A percentile compares a stretch with the other conserved stretches of the same genome.
phyloP scores from a whole-genome alignment of 2,329 filamentous ascomycete genomes.

The Apiospora hydei region DNA sequence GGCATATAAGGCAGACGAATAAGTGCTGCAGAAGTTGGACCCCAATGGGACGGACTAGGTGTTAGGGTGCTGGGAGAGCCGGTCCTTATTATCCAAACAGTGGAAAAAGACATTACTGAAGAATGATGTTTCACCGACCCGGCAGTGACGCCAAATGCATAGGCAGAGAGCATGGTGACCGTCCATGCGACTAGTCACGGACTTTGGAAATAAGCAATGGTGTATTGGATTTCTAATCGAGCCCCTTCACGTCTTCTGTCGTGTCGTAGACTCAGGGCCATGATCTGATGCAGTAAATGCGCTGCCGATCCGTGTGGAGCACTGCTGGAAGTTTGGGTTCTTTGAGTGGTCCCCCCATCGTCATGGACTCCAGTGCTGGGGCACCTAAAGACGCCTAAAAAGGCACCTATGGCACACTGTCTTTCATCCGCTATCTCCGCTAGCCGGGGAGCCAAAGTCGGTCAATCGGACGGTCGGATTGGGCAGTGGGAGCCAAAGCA shows the following conservation, averaged over 20 bases:
- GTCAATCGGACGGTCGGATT: neutral
- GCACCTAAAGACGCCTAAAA: neutral
- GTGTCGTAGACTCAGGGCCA: neutral
- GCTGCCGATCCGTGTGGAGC: conserved; percentile 2
- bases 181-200: neutral
- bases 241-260: neutral
- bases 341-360: neutral
- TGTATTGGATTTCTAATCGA: conserved; percentile 20
- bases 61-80: neutral
- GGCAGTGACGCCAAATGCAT: neutral
- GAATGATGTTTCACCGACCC: neutral
- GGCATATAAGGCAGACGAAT: neutral
- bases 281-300: neutral
- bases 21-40: neutral
- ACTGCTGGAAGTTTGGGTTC: neutral
- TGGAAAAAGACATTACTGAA: neutral
- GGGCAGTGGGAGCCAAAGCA: neutral
- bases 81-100: neutral
- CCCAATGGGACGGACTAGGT: too few relatives aligned
- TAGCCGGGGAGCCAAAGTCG: neutral
- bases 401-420: neutral
- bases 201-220: conserved; percentile 17
- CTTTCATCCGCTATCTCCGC: conserved; percentile 4
- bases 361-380: conserved; percentile 10
- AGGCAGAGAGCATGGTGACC: neutral